These are phyloP conservation scores for Globisporangium camurandrum DNA, from an alignment of 352 stramenopile genomes.

Conservation along the genomic window DNA sequence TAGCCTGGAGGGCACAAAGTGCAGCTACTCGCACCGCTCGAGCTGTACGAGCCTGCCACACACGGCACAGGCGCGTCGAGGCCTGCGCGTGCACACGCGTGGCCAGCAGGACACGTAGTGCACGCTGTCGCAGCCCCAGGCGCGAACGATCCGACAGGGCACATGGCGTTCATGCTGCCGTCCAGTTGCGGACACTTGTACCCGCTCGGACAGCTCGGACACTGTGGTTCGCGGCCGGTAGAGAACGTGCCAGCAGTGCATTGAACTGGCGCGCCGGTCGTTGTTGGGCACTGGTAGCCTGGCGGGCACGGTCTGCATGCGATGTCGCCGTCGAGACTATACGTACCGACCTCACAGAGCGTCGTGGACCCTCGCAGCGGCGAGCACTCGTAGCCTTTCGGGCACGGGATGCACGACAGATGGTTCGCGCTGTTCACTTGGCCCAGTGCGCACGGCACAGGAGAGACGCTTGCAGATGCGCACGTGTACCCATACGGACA, in stretches of 20 bases:
- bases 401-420: constrained; percentile 11
- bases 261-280: constrained; percentile 8
- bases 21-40: constrained; percentile 38
- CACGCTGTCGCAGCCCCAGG: constrained; percentile 34
- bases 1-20: constrained; percentile 61
- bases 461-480: constrained; percentile 19
- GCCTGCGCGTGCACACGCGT: constrained; percentile 34
- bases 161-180: constrained; percentile 40
- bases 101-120: constrained; percentile 55
- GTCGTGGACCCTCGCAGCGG: neutral
- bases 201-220: constrained; percentile 23
- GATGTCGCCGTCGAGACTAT: constrained; percentile 6
- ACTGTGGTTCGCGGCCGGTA: constrained; percentile 29
- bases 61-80: constrained; percentile 29
- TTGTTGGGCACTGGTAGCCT: constrained; percentile 35
- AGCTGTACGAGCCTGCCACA: constrained; percentile 50
- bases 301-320: constrained; percentile 4
- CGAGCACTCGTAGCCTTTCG: constrained; percentile 17
- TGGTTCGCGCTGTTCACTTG: constrained; percentile 29
- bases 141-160: constrained; percentile 33
- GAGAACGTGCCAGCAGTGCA: constrained; percentile 45
- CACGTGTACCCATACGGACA: constrained; percentile 62
- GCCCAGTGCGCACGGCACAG: constrained; percentile 10
- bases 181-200: constrained; percentile 44
- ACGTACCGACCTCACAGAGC: constrained; percentile 4